Base-by-base conservation (phyloP, 2,329 filamentous ascomycete species). In the Talaromyces islandicus region DNA sequence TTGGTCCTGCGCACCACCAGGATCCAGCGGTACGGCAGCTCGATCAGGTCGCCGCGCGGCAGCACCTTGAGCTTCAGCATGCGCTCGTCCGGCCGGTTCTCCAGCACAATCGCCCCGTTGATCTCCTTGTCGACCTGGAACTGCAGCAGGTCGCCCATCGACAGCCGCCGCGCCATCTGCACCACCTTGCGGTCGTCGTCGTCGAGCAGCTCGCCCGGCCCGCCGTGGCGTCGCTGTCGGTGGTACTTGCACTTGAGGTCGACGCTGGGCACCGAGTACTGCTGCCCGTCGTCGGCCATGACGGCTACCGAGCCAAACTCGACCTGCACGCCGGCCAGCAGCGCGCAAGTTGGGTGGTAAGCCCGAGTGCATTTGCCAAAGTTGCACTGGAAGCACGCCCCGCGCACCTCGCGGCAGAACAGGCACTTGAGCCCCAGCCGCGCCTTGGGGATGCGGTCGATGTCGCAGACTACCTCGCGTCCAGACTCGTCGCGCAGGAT, bases 311-410 rank as follows among this genome's bases (percentile, higher is more conserved):
- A 86, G 30, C 90, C 90, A 67, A 91, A 86, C 71, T 99, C 93
- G 54, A 97, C 87, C 71, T 96, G 90, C 1, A 97, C 92, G 60
- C 94, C 94, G 38, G 92, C 93, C 24, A 93, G 88, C 7, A 92
- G 88, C 2, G 94, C 94, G 72, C 94, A 99, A 1, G 92, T 97
- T 17, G 93, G 90, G 72, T 99, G 94, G 75, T 97, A 99, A 9
- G 93, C 89, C 64, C 94, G 83, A 4, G 91, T 89, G 69, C 94
- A 99, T 73, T 96, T 97, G 79, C 92, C 93, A 67, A 91, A 88
- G 0, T 91, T 95, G 75, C 94, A 99, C 74, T 97, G 93, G 77
- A 99, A 95, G 76, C 93, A 97, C 17, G 91, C 91, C n/a, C 94
- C 94, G 60, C 89, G 90, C 74, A 94, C 95, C 32, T 92, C 95